Percentiles rank a stretch among this genome's conserved stretches.
These are phyloP conservation scores for Combretum micranthum DNA, from an alignment of 345 rosid species.

Conservation along the genomic window DNA sequence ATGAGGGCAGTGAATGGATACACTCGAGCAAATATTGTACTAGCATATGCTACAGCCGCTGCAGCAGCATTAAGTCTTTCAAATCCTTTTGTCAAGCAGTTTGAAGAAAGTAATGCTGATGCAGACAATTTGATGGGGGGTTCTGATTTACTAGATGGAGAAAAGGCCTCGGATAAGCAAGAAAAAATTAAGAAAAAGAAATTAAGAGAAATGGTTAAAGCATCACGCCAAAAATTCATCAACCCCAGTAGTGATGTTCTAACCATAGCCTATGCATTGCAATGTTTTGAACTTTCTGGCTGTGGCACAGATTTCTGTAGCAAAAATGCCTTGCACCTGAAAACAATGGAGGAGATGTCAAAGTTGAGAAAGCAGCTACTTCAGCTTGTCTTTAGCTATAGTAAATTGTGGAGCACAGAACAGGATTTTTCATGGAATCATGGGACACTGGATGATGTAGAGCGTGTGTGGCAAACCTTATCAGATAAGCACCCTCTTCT, in stretches of 20 bases:
- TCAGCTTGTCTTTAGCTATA: slow-evolving; percentile 54
- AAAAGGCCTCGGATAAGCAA: slow-evolving; percentile 25
- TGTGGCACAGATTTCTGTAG: slow-evolving; percentile 44
- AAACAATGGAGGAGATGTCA: slow-evolving; percentile 91
- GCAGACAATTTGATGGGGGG: slow-evolving; percentile 16
- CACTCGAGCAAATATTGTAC: slow-evolving; percentile 50
- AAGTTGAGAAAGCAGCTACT: slow-evolving; percentile 82
- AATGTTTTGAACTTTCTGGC: slow-evolving; percentile 56
- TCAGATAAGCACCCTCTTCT: slow-evolving; percentile 43
- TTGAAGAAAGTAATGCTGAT: slow-evolving; percentile 31
- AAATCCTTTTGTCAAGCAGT: slow-evolving; percentile 63
- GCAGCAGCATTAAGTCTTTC: slow-evolving; percentile 76
- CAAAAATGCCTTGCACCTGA: slow-evolving; percentile 51
- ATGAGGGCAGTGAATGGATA: slow-evolving; percentile 31
- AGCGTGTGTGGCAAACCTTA: slow-evolving; percentile 52
- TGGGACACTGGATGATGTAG: slow-evolving; percentile 60
- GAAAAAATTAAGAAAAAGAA: slow-evolving; percentile 51
- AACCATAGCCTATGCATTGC: slow-evolving; percentile 60
- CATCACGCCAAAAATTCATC: slow-evolving; percentile 49
- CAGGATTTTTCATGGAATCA: slow-evolving; percentile 64
- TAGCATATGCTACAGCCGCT: slow-evolving; percentile 71
- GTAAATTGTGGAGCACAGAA: slow-evolving; percentile 17
- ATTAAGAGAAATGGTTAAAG: slow-evolving; percentile 46
- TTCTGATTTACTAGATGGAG: slow-evolving; percentile 11
- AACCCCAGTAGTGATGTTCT: slow-evolving; percentile 84